A percentile compares a stretch with the other conserved stretches of the same genome.
Evolutionary conservation across 768 basidiomycete genomes (phyloP).

Genomic region (Coprinopsis cinerea): DNA sequence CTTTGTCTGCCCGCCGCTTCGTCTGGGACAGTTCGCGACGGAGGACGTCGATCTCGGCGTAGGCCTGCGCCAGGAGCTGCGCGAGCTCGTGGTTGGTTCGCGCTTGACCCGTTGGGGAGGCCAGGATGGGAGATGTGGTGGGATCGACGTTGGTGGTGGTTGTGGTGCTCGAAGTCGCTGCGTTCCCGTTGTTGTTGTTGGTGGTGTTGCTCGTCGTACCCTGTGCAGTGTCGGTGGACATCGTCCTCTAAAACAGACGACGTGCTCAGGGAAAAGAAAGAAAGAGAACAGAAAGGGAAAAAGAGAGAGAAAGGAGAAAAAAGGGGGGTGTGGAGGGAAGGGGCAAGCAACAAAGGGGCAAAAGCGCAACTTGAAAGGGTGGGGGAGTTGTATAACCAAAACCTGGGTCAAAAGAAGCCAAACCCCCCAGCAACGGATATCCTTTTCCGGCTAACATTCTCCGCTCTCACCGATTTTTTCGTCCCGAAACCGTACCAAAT

Average conservation of each 20-base stretch:
- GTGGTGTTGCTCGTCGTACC: not conserved
- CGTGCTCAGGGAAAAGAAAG: too few relatives aligned
- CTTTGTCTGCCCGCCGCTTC: conserved; percentile 45
- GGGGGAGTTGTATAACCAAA: not conserved
- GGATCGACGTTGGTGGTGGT: not conserved
- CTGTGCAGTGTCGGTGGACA: too few relatives aligned
- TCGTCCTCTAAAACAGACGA: too few relatives aligned
- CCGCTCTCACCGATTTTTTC: not conserved
- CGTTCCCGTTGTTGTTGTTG: too few relatives aligned
- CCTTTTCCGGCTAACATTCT: not conserved
- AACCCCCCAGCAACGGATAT: not conserved
- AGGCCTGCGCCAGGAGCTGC: conserved; percentile 46
- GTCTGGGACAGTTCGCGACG: conserved; percentile 38
- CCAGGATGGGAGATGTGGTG: not conserved
- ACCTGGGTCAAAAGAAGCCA: not conserved
- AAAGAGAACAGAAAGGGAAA: too few relatives aligned
- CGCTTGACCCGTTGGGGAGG: conserved; percentile 15
- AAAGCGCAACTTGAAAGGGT: not conserved
- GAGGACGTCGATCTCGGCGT: conserved; percentile 47
- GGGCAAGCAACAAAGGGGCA: not conserved
- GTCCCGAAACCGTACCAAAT: not conserved
- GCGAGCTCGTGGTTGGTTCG: conserved; percentile 45
- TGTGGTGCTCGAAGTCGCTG: not conserved
- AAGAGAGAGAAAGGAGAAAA: too few relatives aligned
- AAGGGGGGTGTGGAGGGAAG: too few relatives aligned